These are phyloP conservation scores for Sporothrix pallida DNA, from an alignment of 2,329 filamentous ascomycete species.

Conservation along the genomic window DNA sequence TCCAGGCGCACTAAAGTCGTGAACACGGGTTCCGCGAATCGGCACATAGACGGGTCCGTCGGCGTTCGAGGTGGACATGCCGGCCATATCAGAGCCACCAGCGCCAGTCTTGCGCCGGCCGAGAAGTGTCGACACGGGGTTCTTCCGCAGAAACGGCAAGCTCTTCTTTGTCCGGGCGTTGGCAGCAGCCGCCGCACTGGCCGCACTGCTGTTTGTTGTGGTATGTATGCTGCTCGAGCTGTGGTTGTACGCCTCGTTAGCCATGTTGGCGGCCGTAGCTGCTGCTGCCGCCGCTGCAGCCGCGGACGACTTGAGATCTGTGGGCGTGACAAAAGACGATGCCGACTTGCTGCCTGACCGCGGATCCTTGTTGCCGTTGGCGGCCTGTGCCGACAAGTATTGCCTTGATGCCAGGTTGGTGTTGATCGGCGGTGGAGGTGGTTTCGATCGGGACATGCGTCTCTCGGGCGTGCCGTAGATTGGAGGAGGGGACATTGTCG, in stretches of 20 bases:
- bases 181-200: slow-evolving; percentile 50
- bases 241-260: slow-evolving; percentile 47
- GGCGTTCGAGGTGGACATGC: slow-evolving; percentile 49
- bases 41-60: slow-evolving; percentile 64
- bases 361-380: slow-evolving; percentile 16
- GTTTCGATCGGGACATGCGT: slow-evolving; percentile 43
- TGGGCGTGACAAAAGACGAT: slow-evolving; percentile 57
- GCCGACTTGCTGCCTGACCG: slow-evolving; percentile 42
- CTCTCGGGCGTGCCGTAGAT: slow-evolving; percentile 39
- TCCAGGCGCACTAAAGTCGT: slow-evolving; percentile 69
- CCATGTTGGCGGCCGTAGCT: slow-evolving; percentile 49
- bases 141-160: slow-evolving; percentile 61
- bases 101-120: slow-evolving; percentile 62
- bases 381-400: slow-evolving; percentile 35
- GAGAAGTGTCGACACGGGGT: slow-evolving; percentile 64
- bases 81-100: slow-evolving; percentile 51
- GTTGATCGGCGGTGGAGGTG: slow-evolving; percentile 48
- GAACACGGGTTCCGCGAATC: slow-evolving; percentile 67
- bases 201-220: slow-evolving; percentile 44
- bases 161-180: slow-evolving; percentile 58
- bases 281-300: slow-evolving; percentile 51
- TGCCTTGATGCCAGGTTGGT: slow-evolving; percentile 45
- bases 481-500: not conserved
- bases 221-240: slow-evolving; percentile 50
- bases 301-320: slow-evolving; percentile 51